Percentiles rank a stretch among this genome's conserved stretches.
phyloP scores from a whole-genome alignment of 768 basidiomycete genomes.

The Suillus sp. region DNA sequence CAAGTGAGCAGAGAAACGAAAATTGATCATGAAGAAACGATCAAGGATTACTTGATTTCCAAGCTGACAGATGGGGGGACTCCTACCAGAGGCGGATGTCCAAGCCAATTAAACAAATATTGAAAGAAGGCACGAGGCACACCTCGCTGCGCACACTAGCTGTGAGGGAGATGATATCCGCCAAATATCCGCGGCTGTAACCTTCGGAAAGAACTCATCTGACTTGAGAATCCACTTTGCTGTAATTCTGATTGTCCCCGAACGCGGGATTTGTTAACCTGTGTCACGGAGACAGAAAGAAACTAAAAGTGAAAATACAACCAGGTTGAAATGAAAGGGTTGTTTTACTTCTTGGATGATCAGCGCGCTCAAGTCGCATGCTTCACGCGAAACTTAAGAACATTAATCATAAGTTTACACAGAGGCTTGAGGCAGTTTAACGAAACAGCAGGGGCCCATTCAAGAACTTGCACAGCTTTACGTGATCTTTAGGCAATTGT shows the following conservation, averaged over 20 bases:
- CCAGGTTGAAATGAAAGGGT: not conserved
- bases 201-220: slow-evolving; percentile 19
- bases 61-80: not conserved
- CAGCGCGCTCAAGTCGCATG: not conserved
- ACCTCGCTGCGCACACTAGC: slow-evolving; percentile 6
- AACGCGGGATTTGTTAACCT: slow-evolving; percentile 15
- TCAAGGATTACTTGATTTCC: not conserved
- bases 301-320: not conserved
- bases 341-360: not conserved
- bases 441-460: not conserved
- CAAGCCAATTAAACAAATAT: not conserved
- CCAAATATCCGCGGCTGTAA: slow-evolving; percentile 36
- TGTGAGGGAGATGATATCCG: slow-evolving; percentile 19
- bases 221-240: slow-evolving; percentile 21
- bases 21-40: not conserved
- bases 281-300: not conserved
- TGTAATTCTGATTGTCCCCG: slow-evolving; percentile 21
- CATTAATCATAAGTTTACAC: not conserved
- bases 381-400: not conserved
- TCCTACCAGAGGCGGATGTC: not conserved
- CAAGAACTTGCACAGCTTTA: slow-evolving; percentile 14
- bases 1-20: not conserved
- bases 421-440: not conserved
- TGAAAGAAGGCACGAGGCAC: slow-evolving; percentile 28
- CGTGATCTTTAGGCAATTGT: slow-evolving; percentile 10